phyloP scores from a whole-genome alignment of 768 basidiomycete genomes.

The Termitomyces sp. region DNA sequence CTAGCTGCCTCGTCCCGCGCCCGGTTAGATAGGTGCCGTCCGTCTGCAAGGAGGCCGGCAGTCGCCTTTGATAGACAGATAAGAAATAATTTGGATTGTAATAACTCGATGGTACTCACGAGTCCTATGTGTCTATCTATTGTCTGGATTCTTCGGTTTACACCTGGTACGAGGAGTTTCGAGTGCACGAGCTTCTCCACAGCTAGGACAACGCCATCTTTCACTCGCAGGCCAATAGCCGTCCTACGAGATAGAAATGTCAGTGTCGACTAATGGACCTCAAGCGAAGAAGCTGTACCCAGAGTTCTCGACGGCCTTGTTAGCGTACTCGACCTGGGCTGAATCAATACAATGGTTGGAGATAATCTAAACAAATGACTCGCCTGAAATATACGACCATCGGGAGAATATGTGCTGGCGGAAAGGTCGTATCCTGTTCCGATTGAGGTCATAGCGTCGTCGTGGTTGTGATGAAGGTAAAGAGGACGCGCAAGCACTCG shows the following conservation, averaged over 20 bases:
- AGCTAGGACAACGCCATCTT: constrained; percentile 91
- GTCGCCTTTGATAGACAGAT: constrained; percentile 62
- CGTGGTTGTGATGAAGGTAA: constrained; percentile 17
- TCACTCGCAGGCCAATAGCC: constrained; percentile 92
- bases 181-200: constrained; percentile 98
- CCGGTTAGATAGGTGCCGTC: constrained; percentile 80
- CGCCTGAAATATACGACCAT: constrained; percentile 98
- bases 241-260: constrained; percentile 54
- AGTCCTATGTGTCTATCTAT: constrained; percentile 93
- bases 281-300: constrained; percentile 52
- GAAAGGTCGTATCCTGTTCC: constrained; percentile 99
- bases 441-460: constrained; percentile 85
- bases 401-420: constrained; percentile 91
- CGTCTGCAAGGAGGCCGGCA: constrained; percentile 91
- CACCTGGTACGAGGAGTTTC: constrained; percentile 90
- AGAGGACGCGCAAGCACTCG: constrained; percentile 42
- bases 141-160: constrained; percentile 91
- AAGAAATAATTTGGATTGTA: not conserved
- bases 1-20: constrained; percentile 82
- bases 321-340: constrained; percentile 90
- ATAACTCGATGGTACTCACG: constrained; percentile 39
- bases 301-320: constrained; percentile 98
- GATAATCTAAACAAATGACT: not conserved
- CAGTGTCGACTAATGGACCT: not conserved
- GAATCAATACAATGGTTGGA: constrained; percentile 13